Evolutionary conservation across 106 monocot genomes (phyloP).

Genomic region (Vanilla planifolia): DNA sequence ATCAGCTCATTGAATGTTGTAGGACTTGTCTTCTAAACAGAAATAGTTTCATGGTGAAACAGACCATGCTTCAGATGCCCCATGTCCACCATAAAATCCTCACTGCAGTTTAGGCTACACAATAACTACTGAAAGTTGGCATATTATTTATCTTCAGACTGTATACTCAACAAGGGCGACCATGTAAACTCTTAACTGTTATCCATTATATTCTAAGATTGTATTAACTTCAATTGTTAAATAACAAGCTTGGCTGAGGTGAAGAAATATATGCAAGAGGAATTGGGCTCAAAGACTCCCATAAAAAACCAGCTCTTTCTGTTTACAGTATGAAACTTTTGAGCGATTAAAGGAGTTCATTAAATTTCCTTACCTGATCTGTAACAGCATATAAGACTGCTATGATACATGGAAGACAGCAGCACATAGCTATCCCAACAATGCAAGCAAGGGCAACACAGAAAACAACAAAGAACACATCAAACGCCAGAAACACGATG

Average conservation of each 20-base stretch:
- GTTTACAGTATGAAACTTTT: neutral
- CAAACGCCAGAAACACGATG: conserved; percentile 59
- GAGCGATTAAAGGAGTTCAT: neutral
- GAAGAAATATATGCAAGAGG: conserved; percentile 1
- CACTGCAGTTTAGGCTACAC: neutral
- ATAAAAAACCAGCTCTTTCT: too few species aligned
- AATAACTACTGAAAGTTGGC: neutral
- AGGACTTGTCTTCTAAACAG: too few species aligned
- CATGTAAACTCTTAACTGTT: too few species aligned
- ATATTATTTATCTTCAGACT: neutral
- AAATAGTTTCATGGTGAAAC: too few species aligned
- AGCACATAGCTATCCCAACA: conserved; percentile 52
- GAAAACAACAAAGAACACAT: conserved; percentile 63
- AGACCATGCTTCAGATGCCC: neutral
- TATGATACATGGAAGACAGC: conserved; percentile 59
- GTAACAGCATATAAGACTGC: conserved; percentile 58
- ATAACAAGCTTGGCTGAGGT: neutral
- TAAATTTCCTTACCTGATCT: conserved; percentile 32
- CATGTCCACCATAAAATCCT: neutral
- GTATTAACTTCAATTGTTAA: neutral
- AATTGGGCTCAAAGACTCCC: too few species aligned
- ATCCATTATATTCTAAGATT: too few species aligned
- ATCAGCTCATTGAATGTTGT: too few species aligned
- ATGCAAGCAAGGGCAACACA: conserved; percentile 53
- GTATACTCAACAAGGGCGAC: too few species aligned